A percentile compares a stretch with the other conserved stretches of the same genome.
Conservation (phyloP, 2,329 filamentous ascomycete genomes). For the Nemania sp. region DNA sequence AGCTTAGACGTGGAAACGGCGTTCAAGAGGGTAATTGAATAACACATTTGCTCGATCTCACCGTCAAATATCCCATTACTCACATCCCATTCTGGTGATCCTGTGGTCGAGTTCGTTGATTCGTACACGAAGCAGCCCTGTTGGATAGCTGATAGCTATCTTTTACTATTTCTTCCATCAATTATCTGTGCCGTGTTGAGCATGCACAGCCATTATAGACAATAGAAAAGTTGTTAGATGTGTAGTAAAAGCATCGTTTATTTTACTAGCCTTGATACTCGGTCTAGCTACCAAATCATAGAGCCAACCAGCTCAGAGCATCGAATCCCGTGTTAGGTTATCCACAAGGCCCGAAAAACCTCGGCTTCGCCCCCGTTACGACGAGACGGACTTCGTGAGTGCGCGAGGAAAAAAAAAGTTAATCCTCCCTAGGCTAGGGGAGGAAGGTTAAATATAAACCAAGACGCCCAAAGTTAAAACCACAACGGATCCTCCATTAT, state of each 20-base stretch:
- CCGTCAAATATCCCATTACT: neutral
- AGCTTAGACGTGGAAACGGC: slow-evolving; percentile 32
- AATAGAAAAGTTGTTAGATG: neutral
- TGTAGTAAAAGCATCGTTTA: neutral
- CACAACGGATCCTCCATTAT: neutral
- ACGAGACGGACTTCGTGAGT: neutral
- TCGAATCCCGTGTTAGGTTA: neutral
- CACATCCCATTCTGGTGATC: neutral
- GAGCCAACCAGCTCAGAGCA: neutral
- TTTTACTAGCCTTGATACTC: neutral
- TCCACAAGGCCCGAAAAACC: neutral
- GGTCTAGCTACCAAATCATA: neutral
- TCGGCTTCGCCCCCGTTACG: neutral
- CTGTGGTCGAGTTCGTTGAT: neutral
- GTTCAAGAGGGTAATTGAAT: slow-evolving; percentile 38
- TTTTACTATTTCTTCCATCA: neutral
- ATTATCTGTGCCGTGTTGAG: neutral
- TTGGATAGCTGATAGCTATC: neutral
- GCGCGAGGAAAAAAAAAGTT: too few relatives aligned
- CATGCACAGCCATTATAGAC: neutral
- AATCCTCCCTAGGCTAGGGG: too few relatives aligned
- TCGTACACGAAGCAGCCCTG: neutral
- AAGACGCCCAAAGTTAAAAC: neutral
- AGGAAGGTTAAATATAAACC: neutral
- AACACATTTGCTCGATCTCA: slow-evolving; percentile 24